Percentiles rank a stretch among this genome's conserved stretches.
phyloP scores from a whole-genome alignment of 2,329 filamentous ascomycete genomes.

The Macrophomina tecta region DNA sequence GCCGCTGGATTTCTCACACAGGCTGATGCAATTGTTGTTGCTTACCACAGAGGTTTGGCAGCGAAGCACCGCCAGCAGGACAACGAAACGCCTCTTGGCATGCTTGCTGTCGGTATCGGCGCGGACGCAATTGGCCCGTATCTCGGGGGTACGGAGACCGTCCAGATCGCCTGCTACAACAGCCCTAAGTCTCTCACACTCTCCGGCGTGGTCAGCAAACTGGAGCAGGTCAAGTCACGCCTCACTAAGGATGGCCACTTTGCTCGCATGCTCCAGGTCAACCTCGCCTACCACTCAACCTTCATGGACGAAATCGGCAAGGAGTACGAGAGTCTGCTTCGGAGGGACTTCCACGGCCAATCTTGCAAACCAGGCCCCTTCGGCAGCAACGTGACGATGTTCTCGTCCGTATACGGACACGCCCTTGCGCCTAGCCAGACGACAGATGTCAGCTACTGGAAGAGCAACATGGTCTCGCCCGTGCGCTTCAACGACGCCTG shows the following conservation, averaged over 20 bases:
- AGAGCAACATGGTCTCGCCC: conserved; percentile 26
- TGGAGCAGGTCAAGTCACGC: conserved; percentile 1
- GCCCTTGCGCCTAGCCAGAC: neutral
- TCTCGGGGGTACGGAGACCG: conserved; percentile 21
- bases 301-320: conserved; percentile 30
- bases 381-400: conserved; percentile 7
- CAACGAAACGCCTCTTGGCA: conserved; percentile 27
- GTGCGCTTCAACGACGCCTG: conserved; percentile 31
- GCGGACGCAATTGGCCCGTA: conserved; percentile 22
- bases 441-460: conserved; percentile 25
- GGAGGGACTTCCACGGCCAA: neutral
- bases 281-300: conserved; percentile 32
- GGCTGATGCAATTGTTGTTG: conserved; percentile 29
- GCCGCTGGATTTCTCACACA: conserved; percentile 29
- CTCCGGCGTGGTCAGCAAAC: neutral
- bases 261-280: conserved; percentile 31
- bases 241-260: conserved; percentile 29
- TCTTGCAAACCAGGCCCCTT: conserved; percentile 7
- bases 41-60: conserved; percentile 29
- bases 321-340: conserved; percentile 29
- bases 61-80: neutral
- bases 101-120: conserved; percentile 36
- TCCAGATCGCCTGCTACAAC: conserved; percentile 32
- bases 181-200: conserved; percentile 26
- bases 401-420: conserved; percentile 17